Conservation (phyloP, 495 filamentous ascomycete species). For the Aspergillus hancockii region DNA sequence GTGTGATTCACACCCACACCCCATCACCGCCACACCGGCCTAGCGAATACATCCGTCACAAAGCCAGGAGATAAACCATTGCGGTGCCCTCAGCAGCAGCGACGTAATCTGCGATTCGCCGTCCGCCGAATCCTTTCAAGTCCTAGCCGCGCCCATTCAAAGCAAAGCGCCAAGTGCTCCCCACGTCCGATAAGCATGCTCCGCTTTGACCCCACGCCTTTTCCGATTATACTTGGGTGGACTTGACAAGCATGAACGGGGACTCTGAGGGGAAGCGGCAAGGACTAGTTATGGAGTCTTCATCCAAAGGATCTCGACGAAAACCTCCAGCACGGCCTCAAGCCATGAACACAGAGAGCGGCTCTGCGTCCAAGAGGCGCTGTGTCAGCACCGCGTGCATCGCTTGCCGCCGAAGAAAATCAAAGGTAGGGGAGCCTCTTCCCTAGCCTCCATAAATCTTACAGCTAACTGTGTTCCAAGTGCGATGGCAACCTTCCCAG, state of each 20-base stretch:
- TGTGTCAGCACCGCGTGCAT: slow-evolving; percentile 95
- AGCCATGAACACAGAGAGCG: slow-evolving; percentile 35
- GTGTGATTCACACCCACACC: background rate
- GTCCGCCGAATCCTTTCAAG: background rate
- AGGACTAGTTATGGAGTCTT: slow-evolving; percentile 15
- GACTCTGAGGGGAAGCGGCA: slow-evolving; percentile 26
- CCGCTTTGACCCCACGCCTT: slow-evolving; percentile 15
- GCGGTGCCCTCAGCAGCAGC: background rate
- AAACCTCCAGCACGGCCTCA: slow-evolving; percentile 22
- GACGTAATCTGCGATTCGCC: background rate
- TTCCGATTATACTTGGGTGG: slow-evolving; percentile 31
- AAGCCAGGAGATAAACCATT: slow-evolving; percentile 6
- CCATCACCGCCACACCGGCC: slow-evolving; percentile 10
- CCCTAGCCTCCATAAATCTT: background rate
- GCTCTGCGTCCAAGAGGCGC: slow-evolving; percentile 64
- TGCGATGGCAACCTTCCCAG: slow-evolving; percentile 92
- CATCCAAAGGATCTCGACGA: slow-evolving; percentile 17
- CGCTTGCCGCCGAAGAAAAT: slow-evolving; percentile 86
- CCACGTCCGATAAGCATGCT: slow-evolving; percentile 25
- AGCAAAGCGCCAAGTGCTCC: slow-evolving; percentile 2
- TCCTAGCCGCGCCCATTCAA: background rate
- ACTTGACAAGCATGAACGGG: slow-evolving; percentile 32
- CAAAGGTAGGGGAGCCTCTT: slow-evolving; percentile 56
- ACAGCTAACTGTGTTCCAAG: slow-evolving; percentile 37
- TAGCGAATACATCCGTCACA: slow-evolving; percentile 12